phyloP scores from a whole-genome alignment of 345 rosid genomes.

The Clarkia xantiana region DNA sequence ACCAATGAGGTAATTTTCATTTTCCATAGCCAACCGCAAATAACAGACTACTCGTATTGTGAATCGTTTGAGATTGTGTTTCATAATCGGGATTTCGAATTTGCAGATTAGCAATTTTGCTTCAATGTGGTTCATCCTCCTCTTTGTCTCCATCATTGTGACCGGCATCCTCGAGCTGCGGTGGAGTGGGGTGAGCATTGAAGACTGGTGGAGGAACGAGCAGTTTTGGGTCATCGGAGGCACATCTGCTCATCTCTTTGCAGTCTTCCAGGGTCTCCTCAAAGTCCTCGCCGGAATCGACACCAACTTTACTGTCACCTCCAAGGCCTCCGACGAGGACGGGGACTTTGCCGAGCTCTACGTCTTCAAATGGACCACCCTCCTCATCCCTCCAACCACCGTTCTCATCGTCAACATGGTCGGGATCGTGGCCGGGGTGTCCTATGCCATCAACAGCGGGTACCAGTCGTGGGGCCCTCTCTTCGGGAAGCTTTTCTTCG shows the following conservation, averaged over 20 bases:
- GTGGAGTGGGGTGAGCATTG: conserved; percentile 18
- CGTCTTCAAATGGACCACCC: conserved; percentile 14
- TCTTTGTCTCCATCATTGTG: conserved; percentile 11
- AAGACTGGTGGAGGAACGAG: conserved; percentile 20
- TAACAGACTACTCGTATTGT: background rate
- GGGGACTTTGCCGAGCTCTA: conserved; percentile 14
- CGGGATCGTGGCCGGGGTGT: conserved; percentile 15
- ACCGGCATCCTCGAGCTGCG: conserved; percentile 13
- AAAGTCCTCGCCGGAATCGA: conserved; percentile 14
- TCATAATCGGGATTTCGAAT: background rate
- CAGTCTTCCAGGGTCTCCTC: conserved; percentile 12
- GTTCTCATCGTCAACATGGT: conserved; percentile 14
- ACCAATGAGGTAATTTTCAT: too few relatives aligned
- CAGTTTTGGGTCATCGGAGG: conserved; percentile 16
- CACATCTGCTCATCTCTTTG: conserved; percentile 13
- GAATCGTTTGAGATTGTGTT: background rate
- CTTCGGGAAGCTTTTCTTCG: conserved; percentile 15
- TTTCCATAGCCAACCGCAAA: background rate
- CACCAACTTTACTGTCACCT: conserved; percentile 15
- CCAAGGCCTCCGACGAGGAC: conserved; percentile 12
- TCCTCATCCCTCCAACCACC: conserved; percentile 16
- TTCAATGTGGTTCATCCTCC: conserved; percentile 14
- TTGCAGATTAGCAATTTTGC: conserved; percentile 13
- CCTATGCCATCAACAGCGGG: conserved; percentile 14
- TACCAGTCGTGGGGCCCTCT: conserved; percentile 17